Evolutionary conservation across 306 rosid species (phyloP), one percentile per base, ranked within the genome.

Genomic region (Prunus davidiana): DNA sequence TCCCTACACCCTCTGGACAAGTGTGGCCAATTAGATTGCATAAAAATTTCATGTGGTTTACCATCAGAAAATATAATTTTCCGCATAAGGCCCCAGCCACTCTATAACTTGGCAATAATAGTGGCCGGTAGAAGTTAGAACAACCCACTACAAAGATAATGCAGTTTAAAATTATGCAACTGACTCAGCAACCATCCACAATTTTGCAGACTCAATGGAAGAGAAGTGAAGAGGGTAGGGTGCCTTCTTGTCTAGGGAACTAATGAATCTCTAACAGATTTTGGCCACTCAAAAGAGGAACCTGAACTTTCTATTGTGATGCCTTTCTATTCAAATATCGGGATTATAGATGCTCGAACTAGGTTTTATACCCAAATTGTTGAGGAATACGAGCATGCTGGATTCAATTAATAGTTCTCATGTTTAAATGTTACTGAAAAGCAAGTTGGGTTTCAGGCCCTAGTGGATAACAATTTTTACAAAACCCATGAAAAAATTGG

Each of bases 221-320:
- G 60, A 27, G 45, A 32, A 64, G 20, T 8, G 20, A 64, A 18
- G 49, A 64, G 14, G n/a, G 38, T 15, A 51, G 45, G 27, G 5
- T 18, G 12, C 50, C 2, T 19, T 55, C 49, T 34, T 27, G 11
- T 38, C 30, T 10, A 55, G 64, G 28, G 61, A 71, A 22, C 28
- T n/a, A 38, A 38, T 38, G 43, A 38, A 38, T 38, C 43, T 38
- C 43, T 38, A 71, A 69, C 19, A 4, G 5, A 55, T 52, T 52
- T 38, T 54, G 50, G 64, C 75, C 51, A 34, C 65, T 52, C 22
- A 34, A 71, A 69, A 18, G 50, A 71, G 25, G 19, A 22, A 71
- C n/a, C n/a, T 71, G 41, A 52, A 34, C 22, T 22, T 19, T 38
- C 75, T 27, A 30, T n/a, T 19, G 14, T 5, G 56, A 54, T 18